Evolutionary conservation across 108 stramenopile species (phyloP).

Genomic region (Cyclotella kingstonii): DNA sequence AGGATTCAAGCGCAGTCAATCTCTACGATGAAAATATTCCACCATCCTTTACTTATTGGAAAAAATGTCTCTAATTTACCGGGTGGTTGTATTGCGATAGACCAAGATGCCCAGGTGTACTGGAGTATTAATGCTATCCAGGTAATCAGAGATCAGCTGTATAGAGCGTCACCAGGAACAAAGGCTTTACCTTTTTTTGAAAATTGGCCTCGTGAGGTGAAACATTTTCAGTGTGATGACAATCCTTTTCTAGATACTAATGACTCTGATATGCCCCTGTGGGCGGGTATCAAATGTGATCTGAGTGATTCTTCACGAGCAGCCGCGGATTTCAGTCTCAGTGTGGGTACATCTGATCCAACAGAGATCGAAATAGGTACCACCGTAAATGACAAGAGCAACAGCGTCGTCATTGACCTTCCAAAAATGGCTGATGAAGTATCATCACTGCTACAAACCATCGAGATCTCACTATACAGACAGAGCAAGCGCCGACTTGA

Average conservation of each 20-base stretch:
- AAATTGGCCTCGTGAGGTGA: slow-evolving; percentile 60
- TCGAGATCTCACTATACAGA: slow-evolving; percentile 67
- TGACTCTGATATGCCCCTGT: slow-evolving; percentile 30
- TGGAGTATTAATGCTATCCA: slow-evolving; percentile 85
- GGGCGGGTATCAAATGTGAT: slow-evolving; percentile 11
- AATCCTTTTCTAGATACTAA: neutral
- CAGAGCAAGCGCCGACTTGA: slow-evolving; percentile 68
- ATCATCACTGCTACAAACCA: slow-evolving; percentile 56
- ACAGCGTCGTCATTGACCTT: slow-evolving; percentile 54
- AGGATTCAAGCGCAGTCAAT: slow-evolving; percentile 1
- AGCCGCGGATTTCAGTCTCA: neutral
- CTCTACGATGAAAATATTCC: slow-evolving; percentile 31
- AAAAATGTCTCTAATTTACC: slow-evolving; percentile 39
- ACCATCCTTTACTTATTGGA: slow-evolving; percentile 31
- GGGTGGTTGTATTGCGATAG: slow-evolving; percentile 63
- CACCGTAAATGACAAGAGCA: neutral
- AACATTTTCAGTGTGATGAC: slow-evolving; percentile 30
- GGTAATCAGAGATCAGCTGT: slow-evolving; percentile 69
- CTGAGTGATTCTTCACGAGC: slow-evolving; percentile 6
- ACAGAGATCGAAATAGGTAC: neutral
- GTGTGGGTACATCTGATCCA: too few species aligned
- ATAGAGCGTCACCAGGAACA: slow-evolving; percentile 56
- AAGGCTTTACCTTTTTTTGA: slow-evolving; percentile 52
- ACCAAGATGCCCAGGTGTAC: slow-evolving; percentile 66
- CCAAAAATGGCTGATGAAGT: slow-evolving; percentile 71